Conservation (phyloP, 108 stramenopile species). For the Cyclotella cryptica region DNA sequence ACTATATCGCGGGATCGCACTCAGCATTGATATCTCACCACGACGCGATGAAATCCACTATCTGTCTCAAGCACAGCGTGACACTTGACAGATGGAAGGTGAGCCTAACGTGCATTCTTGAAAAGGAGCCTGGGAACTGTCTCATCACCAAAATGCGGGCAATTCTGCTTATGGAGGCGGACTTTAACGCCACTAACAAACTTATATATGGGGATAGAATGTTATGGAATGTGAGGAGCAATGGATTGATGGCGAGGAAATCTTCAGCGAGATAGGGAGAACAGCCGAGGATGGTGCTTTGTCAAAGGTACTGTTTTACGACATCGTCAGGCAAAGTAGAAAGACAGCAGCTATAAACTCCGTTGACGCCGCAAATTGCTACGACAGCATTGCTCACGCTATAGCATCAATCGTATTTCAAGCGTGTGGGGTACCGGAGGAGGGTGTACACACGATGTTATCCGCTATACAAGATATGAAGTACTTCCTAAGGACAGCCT, state of each 20-base stretch:
- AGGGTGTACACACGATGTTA: constrained; percentile 3
- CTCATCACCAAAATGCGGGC: constrained; percentile 14
- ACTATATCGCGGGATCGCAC: constrained; percentile 1
- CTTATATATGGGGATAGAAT: constrained; percentile 12
- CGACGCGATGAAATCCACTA: constrained; percentile 18
- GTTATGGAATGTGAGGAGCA: constrained; percentile 14
- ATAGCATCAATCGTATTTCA: constrained; percentile 16
- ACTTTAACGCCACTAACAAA: constrained; percentile 26
- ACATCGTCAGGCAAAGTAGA: background rate
- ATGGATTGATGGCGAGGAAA: constrained; percentile 26
- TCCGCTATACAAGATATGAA: constrained; percentile 24
- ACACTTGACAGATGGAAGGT: constrained; percentile 2
- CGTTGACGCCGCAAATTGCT: constrained; percentile 26
- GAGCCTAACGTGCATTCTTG: constrained; percentile 21
- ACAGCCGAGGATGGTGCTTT: constrained; percentile 23
- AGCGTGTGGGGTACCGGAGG: constrained; percentile 9
- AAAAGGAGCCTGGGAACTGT: constrained; percentile 2
- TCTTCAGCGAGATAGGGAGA: constrained; percentile 15
- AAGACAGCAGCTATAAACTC: constrained; percentile 5
- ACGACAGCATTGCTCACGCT: constrained; percentile 19
- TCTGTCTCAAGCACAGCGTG: background rate
- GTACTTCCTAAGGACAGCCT: constrained; percentile 7
- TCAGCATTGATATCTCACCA: constrained; percentile 3
- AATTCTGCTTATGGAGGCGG: constrained; percentile 34
- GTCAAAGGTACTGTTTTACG: constrained; percentile 6